Conservation (phyloP, 768 basidiomycete species). For the Termitomyces sp. region DNA sequence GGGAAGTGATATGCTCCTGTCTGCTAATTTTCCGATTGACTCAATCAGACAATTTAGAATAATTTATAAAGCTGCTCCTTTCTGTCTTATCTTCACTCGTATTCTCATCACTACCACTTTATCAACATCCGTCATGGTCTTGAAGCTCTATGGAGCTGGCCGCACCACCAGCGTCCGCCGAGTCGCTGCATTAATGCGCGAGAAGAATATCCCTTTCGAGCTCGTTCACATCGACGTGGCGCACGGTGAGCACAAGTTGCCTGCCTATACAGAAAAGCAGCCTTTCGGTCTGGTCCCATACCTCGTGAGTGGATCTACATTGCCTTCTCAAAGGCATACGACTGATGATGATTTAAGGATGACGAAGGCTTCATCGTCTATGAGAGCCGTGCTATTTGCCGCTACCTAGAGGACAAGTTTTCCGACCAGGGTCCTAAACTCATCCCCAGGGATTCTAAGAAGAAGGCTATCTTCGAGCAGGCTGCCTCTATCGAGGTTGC, state of each 20-base stretch:
- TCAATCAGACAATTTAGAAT: too few relatives aligned
- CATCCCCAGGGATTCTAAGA: slow-evolving; percentile 44
- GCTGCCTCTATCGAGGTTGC: slow-evolving; percentile 50
- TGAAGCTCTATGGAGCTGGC: slow-evolving; percentile 39
- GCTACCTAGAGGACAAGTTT: slow-evolving; percentile 59
- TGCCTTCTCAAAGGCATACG: too few relatives aligned
- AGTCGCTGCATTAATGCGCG: slow-evolving; percentile 50
- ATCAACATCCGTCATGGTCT: slow-evolving; percentile 31
- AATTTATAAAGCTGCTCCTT: neutral
- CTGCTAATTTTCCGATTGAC: neutral
- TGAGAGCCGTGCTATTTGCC: slow-evolving; percentile 60
- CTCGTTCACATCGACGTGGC: slow-evolving; percentile 41
- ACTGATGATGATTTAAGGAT: slow-evolving; percentile 25
- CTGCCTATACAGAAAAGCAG: slow-evolving; percentile 46
- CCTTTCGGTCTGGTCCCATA: slow-evolving; percentile 67
- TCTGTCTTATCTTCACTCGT: neutral
- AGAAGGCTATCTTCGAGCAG: slow-evolving; percentile 44
- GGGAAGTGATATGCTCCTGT: too few relatives aligned
- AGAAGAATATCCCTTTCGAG: slow-evolving; percentile 58
- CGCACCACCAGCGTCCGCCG: slow-evolving; percentile 49
- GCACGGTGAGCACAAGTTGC: slow-evolving; percentile 44
- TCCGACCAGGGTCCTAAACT: slow-evolving; percentile 47
- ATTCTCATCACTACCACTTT: neutral
- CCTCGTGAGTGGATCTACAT: slow-evolving; percentile 34
- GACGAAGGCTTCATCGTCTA: slow-evolving; percentile 61